Conservation (phyloP, 441 rosid genomes). For the Corymbia citriodora region DNA sequence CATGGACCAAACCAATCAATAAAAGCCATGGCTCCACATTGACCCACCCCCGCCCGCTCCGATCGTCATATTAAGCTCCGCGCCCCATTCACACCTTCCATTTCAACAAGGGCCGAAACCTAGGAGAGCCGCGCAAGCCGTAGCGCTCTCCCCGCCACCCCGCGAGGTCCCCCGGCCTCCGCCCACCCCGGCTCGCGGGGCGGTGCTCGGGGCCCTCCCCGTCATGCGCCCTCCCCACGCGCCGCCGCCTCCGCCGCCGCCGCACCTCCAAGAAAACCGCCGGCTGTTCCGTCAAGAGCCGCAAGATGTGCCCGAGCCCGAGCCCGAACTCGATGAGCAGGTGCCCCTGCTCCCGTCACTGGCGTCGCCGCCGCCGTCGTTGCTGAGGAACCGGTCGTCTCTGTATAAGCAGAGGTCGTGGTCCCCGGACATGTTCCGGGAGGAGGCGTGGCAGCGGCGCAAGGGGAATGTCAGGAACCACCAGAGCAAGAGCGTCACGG, state of each 20-base stretch:
- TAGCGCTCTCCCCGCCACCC: not conserved
- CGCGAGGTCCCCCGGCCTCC: not conserved
- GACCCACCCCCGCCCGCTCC: not conserved
- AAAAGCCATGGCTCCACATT: not conserved
- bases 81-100: not conserved
- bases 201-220: not conserved
- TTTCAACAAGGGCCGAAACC: not conserved
- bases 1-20: not conserved
- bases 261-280: not conserved
- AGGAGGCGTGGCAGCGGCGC: conserved; percentile 11
- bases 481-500: conserved; percentile 31
- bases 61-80: not conserved
- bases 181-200: not conserved
- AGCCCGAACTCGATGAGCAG: not conserved
- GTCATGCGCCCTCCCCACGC: not conserved
- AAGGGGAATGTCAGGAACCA: not conserved
- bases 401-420: conserved; percentile 6
- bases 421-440: conserved; percentile 18
- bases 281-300: not conserved
- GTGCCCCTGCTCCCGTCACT: not conserved
- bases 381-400: not conserved
- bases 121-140: not conserved
- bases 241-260: not conserved
- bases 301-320: not conserved
- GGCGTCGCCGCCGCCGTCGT: not conserved